Base-by-base conservation (phyloP, 163 green algal genomes). In the Chlamydomonas reinhardtii region DNA sequence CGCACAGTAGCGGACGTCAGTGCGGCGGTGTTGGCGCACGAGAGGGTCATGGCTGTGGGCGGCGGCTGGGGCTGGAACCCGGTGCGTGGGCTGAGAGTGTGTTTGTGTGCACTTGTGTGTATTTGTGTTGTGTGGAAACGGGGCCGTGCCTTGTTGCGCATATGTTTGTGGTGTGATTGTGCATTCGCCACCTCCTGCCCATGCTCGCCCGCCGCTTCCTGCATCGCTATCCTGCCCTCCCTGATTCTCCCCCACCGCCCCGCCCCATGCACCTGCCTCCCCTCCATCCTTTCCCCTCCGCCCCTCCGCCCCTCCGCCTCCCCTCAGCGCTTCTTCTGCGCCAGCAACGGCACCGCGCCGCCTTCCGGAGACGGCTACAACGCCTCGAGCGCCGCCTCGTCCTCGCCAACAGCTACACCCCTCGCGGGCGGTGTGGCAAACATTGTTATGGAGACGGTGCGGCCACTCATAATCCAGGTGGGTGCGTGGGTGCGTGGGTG, bases 361-460 rank as follows among this genome's bases (percentile, higher is more conserved):
- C 69, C 78, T 66, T 43, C 48, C 27, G 74, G 56, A 9, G 32
- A 86, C 39, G 75, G 68, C 39, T 85, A 62, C 52, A 62, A 48
- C 24, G 54, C 20, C 64, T 56, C 43, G 39, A 17, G 20, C 17
- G 72, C 73, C 78, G 35, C 56, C 37, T 75, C 79, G 62, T 56
- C 70, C 35, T 3, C 62, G 61, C 83, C 71, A 0, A 29, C 68
- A 34, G 66, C 37, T n/a, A n/a, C n/a, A n/a, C n/a, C n/a, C n/a
- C n/a, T n/a, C 2, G 2, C 75, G 24, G 56, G 43, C 48, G 52
- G 69, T 34, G 56, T 89, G n/a, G 92, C 85, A 68, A 93, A 93
- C 91, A 94, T 94, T 27, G 73, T 88, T 27, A 90, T 95, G 82
- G 83, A 62, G 22, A 93, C 93, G 3, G 84, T 94, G 32, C 81